Evolutionary conservation across 768 basidiomycete genomes (phyloP).

Genomic region (Collybiopsis luxurians): DNA sequence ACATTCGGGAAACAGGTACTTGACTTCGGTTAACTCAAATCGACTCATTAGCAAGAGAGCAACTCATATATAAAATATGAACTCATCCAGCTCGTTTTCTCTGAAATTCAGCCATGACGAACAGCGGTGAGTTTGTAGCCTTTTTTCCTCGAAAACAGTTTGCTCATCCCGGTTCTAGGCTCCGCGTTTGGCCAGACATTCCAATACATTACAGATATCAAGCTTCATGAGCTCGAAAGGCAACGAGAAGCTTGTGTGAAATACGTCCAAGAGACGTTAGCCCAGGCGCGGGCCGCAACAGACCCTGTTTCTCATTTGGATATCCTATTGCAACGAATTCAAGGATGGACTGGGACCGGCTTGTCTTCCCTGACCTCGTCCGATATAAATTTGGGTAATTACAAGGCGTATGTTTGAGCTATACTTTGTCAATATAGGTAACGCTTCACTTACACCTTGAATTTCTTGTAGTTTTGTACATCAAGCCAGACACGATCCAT

Average conservation of each 20-base stretch:
- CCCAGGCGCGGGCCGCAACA: not conserved
- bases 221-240: slow-evolving; percentile 9
- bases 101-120: not conserved
- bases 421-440: not conserved
- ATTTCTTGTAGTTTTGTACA: not conserved
- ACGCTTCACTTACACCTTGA: not conserved
- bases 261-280: not conserved
- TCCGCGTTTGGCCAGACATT: slow-evolving; percentile 9
- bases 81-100: not conserved
- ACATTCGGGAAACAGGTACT: too few relatives aligned
- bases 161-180: not conserved
- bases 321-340: not conserved
- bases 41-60: not conserved
- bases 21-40: too few relatives aligned
- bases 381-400: not conserved
- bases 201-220: slow-evolving; percentile 9
- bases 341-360: slow-evolving; percentile 4
- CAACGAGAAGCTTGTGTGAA: slow-evolving; percentile 3
- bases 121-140: not conserved
- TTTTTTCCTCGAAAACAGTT: not conserved
- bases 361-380: not conserved
- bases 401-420: not conserved
- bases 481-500: slow-evolving; percentile 5
- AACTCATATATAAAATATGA: not conserved
- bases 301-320: slow-evolving; percentile 8